These are phyloP conservation scores for Neospora caninum DNA, from an alignment of 169 alveolate species.

Conservation along the genomic window DNA sequence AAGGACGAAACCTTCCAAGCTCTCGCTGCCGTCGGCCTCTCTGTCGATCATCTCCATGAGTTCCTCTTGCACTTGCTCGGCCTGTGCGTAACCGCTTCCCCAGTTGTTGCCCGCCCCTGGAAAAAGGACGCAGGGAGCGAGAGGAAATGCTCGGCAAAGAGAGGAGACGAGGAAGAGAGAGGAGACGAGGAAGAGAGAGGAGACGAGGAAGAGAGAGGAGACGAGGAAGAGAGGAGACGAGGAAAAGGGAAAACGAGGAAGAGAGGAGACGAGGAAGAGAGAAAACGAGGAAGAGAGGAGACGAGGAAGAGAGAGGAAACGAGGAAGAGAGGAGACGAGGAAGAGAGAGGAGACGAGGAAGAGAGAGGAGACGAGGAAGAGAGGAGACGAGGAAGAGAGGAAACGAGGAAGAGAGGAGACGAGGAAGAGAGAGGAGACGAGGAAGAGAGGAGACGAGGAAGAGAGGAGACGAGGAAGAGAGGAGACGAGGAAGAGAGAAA, in stretches of 20 bases:
- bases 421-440: neutral
- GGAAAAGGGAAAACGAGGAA: neutral
- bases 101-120: constrained; percentile 98
- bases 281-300: neutral
- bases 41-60: constrained; percentile 98
- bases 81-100: constrained; percentile 97
- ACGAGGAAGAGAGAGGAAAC: neutral
- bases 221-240: neutral
- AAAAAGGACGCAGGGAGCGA: neutral
- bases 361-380: too few species aligned
- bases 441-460: neutral
- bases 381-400: neutral
- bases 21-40: constrained; percentile 99
- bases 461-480: too few species aligned
- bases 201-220: neutral
- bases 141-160: neutral
- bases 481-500: neutral
- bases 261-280: neutral
- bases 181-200: too few species aligned
- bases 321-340: neutral
- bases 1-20: constrained; percentile 97
- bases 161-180: neutral
- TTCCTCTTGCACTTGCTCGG: constrained; percentile 94
- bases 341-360: neutral
- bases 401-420: neutral